Evolutionary conservation across 495 filamentous ascomycete genomes (phyloP).

Genomic region (Neurospora terricola): DNA sequence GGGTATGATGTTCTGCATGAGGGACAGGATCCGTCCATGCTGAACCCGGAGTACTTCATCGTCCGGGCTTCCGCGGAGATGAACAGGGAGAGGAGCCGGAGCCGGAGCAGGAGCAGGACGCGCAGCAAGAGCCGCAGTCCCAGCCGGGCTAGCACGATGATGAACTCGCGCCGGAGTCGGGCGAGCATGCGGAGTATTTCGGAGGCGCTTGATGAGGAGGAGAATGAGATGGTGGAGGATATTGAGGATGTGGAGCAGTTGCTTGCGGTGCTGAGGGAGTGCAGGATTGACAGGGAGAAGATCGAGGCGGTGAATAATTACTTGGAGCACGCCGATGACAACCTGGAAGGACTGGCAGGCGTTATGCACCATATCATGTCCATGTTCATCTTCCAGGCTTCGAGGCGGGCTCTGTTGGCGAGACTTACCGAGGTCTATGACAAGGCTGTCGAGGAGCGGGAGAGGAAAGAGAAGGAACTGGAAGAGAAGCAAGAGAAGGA

Average conservation of each 20-base stretch:
- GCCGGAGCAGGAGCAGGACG: slow-evolving; percentile 16
- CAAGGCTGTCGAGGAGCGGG: slow-evolving; percentile 23
- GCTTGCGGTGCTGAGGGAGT: slow-evolving; percentile 50
- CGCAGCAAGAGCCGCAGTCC: slow-evolving; percentile 15
- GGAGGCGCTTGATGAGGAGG: slow-evolving; percentile 1
- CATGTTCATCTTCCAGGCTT: slow-evolving; percentile 80
- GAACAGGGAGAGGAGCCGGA: slow-evolving; percentile 31
- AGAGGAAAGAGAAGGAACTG: not conserved
- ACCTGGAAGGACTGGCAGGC: slow-evolving; percentile 65
- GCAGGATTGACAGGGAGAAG: slow-evolving; percentile 83
- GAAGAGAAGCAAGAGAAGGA: slow-evolving; percentile 23
- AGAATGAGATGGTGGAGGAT: slow-evolving; percentile 19
- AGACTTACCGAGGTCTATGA: slow-evolving; percentile 55
- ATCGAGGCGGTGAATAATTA: slow-evolving; percentile 72
- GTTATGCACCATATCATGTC: slow-evolving; percentile 79
- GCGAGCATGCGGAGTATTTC: not conserved
- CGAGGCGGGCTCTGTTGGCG: slow-evolving; percentile 63
- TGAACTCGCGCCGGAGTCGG: not conserved
- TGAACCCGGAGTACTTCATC: slow-evolving; percentile 81
- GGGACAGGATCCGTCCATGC: slow-evolving; percentile 44
- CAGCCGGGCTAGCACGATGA: slow-evolving; percentile 10
- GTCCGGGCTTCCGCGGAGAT: slow-evolving; percentile 44
- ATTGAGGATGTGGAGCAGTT: slow-evolving; percentile 58
- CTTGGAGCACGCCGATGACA: slow-evolving; percentile 66
- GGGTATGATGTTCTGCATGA: slow-evolving; percentile 13